Evolutionary conservation across 2,329 filamentous ascomycete genomes (phyloP).

Genomic region (Exophiala phaeomuriformis): DNA sequence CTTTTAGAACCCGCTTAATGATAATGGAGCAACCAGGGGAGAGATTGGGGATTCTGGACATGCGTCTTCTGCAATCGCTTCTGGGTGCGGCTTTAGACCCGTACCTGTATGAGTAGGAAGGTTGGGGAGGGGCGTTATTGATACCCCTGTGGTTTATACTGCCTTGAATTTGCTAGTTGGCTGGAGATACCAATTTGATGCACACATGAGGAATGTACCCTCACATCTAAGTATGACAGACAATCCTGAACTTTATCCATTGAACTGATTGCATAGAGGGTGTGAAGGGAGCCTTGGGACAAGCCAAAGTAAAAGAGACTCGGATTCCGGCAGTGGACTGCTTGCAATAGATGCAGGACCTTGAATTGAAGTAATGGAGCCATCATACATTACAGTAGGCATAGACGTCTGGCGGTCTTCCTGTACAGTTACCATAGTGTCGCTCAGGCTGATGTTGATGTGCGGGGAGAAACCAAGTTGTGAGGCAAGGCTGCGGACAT

Average conservation of each 20-base stretch:
- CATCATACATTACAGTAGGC: too few species aligned
- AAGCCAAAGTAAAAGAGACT: too few species aligned
- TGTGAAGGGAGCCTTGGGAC: too few species aligned
- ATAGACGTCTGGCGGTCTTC: too few species aligned
- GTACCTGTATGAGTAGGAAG: not conserved
- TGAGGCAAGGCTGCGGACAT: too few species aligned
- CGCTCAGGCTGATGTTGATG: too few species aligned
- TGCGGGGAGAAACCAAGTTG: too few species aligned
- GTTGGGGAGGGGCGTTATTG: not conserved
- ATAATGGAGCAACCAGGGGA: not conserved
- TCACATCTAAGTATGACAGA: not conserved
- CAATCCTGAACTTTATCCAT: not conserved
- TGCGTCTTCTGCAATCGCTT: not conserved
- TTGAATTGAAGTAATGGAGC: too few species aligned
- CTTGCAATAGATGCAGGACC: too few species aligned
- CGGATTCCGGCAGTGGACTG: too few species aligned
- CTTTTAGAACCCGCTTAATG: conserved; percentile 39
- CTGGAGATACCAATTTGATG: not conserved
- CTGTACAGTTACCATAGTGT: too few species aligned
- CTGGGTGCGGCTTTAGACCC: not conserved
- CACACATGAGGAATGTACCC: not conserved
- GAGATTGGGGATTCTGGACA: not conserved
- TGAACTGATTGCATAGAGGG: too few species aligned
- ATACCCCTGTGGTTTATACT: not conserved
- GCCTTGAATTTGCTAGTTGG: not conserved